Base-by-base conservation (phyloP, 192 early-diverging fungal genomes). In the Coemansia sp. region DNA sequence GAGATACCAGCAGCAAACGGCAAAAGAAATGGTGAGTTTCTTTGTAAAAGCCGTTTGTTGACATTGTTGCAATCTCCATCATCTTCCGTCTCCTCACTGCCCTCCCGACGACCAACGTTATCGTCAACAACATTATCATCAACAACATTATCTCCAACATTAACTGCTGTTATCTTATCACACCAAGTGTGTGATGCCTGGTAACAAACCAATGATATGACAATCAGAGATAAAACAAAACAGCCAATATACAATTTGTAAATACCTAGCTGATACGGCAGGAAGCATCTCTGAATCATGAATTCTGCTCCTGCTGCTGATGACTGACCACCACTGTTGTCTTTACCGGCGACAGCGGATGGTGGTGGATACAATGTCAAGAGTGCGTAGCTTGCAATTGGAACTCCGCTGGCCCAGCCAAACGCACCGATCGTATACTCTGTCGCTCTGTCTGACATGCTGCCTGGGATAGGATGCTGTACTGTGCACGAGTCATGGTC, bases 401-500 rank as follows among this genome's bases (percentile, higher is more conserved):
- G 65, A 8, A 83, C 46, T 25, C 83, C 78, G 50, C 84, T 68
- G 27, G 78, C 68, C 81, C 81, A 61, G 47, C 82, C 84, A 53
- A 87, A 85, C 0, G 84, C 80, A 4, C 78, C 78, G 1, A 87
- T 53, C 0, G 85, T 84, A 19, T 83, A 77, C 47, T 85, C 83
- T 0, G 64, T 55, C 1, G 55, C 56, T 2, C 15, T 3, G 9
- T 32, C 25, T n/a, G n/a, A n/a, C 3, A 8, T 7, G 2, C 37
- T 26, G 0, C 15, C 19, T 0, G 20, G 38, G n/a, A 55, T 19
- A 0, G 25, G 15, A 38, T 90, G 88, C 2, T 60, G 27, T 4
- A 87, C 55, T 38, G 77, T 78, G 61, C 95, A 98, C 50, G 86
- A 87, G 54, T 98, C 95, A 47, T 98, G 95, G 59, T 98, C 93